Conservation (phyloP, 176 grass and related monocot genomes). For the Oryza longistaminata region DNA sequence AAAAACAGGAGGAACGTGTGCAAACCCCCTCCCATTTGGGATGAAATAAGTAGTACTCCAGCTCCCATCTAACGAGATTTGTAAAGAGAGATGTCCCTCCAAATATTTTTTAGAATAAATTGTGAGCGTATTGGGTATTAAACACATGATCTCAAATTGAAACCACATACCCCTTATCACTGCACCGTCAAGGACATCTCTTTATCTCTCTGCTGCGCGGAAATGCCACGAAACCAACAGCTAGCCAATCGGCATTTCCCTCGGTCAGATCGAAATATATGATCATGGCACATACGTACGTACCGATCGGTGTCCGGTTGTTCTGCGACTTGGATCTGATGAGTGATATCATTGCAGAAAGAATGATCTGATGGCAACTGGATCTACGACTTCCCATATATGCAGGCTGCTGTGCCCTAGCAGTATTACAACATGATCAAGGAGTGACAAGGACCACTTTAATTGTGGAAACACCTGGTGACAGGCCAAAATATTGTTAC, state of each 20-base stretch:
- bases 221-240: not conserved
- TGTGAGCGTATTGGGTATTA: accelerated
- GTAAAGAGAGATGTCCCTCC: no score
- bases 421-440: not conserved
- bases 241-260: not conserved
- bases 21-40: not conserved
- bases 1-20: not conserved
- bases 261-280: not conserved
- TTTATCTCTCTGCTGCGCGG: no score
- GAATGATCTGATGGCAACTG: not conserved
- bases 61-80: no score
- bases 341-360: slow-evolving; percentile 5
- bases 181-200: no score
- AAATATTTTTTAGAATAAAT: no score
- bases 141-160: no score
- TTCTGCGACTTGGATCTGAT: not conserved
- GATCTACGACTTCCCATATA: not conserved
- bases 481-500: not conserved
- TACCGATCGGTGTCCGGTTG: not conserved
- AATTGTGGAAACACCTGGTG: not conserved
- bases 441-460: not conserved
- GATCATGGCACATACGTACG: not conserved
- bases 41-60: not conserved
- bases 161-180: no score
- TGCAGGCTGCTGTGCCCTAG: not conserved